Evolutionary conservation across 371 early-diverging fungal species (phyloP).

Genomic region (Dinochytrium kinnereticum): DNA sequence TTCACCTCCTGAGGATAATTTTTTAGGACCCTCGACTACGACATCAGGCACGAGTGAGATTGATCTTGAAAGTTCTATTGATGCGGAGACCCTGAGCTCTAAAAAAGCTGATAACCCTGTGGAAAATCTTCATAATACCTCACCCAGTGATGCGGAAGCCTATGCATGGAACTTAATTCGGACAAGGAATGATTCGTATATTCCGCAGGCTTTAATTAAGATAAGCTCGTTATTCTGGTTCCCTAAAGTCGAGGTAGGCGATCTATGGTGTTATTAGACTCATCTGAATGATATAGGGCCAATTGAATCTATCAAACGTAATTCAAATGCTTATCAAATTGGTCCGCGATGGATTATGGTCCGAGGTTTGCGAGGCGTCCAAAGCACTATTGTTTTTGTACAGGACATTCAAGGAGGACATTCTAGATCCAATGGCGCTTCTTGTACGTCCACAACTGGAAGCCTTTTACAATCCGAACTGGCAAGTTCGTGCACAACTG

Average conservation of each 20-base stretch:
- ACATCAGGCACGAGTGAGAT: too few relatives aligned
- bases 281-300: slow-evolving; percentile 9
- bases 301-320: slow-evolving; percentile 30
- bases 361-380: slow-evolving; percentile 48
- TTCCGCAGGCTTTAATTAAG: slow-evolving; percentile 21
- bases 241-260: slow-evolving; percentile 20
- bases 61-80: too few relatives aligned
- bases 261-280: neutral
- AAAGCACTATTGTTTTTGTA: slow-evolving; percentile 51
- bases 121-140: slow-evolving; percentile 21
- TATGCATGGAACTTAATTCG: slow-evolving; percentile 41
- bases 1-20: too few relatives aligned
- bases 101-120: too few relatives aligned
- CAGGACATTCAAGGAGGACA: slow-evolving; percentile 46
- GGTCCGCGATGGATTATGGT: slow-evolving; percentile 35
- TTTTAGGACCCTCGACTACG: too few relatives aligned
- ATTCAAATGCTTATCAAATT: slow-evolving; percentile 35
- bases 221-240: slow-evolving; percentile 29
- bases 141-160: slow-evolving; percentile 25
- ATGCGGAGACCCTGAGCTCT: too few relatives aligned
- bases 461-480: slow-evolving; percentile 34
- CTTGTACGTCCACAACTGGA: slow-evolving; percentile 50
- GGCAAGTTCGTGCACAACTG: slow-evolving; percentile 47
- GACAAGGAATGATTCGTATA: slow-evolving; percentile 16
- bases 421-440: slow-evolving; percentile 38